A percentile compares a stretch with the other conserved stretches of the same genome.
These are phyloP conservation scores for Rugonectria rugulosa DNA, from an alignment of 2,329 filamentous ascomycete species.

Conservation along the genomic window DNA sequence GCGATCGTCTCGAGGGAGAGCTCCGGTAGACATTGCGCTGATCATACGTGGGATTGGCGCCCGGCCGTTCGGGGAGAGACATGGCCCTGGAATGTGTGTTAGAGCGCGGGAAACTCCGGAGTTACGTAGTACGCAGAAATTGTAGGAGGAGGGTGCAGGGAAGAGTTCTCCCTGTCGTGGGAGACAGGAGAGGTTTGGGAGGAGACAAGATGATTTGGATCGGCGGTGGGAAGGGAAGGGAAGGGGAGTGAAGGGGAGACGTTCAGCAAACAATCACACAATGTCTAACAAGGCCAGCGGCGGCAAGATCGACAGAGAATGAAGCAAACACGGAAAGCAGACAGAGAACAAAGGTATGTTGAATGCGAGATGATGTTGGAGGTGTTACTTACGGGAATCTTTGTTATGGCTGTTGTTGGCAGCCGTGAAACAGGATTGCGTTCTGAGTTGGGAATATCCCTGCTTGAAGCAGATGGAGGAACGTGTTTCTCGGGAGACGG, in stretches of 20 bases:
- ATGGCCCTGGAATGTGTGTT: constrained; percentile 53
- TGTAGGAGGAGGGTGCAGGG: constrained; percentile 17
- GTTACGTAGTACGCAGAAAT: constrained; percentile 6
- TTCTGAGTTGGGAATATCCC: constrained; percentile 37
- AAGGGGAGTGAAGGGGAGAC: too few relatives aligned
- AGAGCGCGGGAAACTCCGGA: constrained; percentile 24
- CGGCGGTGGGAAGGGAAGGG: constrained; percentile 22
- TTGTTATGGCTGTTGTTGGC: constrained; percentile 37
- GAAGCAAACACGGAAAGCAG: constrained; percentile 4
- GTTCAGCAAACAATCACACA: constrained; percentile 18
- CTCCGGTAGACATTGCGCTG: constrained; percentile 71
- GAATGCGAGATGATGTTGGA: constrained; percentile 15
- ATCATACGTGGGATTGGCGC: constrained; percentile 67
- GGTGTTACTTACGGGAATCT: constrained; percentile 34
- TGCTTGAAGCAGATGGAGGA: constrained; percentile 26
- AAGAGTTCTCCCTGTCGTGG: constrained; percentile 24
- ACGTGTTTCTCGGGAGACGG: constrained; percentile 39
- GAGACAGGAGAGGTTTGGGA: constrained; percentile 14
- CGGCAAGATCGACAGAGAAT: constrained; percentile 17
- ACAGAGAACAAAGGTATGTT: constrained; percentile 15
- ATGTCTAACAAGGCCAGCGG: constrained; percentile 20
- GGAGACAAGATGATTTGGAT: constrained; percentile 29
- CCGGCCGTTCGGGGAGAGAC: constrained; percentile 71
- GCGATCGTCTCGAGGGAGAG: constrained; percentile 70
- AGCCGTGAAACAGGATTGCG: constrained; percentile 32